These are phyloP conservation scores for Suillus tomentosus DNA, from an alignment of 768 basidiomycete species.

Conservation along the genomic window DNA sequence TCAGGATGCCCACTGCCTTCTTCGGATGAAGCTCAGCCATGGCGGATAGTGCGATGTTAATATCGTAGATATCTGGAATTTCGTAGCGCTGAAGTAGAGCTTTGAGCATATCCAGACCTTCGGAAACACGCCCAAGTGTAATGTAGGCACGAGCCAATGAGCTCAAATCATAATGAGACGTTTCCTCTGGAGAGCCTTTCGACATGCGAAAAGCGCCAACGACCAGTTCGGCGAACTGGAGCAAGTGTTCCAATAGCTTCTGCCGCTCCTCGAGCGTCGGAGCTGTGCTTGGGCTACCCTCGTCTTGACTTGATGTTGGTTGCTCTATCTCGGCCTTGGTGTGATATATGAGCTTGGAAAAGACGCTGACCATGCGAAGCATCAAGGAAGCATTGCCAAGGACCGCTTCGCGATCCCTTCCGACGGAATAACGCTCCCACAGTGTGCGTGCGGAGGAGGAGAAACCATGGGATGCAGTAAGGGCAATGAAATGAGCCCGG, in stretches of 20 bases:
- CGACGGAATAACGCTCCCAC: slow-evolving; percentile 57
- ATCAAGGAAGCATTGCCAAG: slow-evolving; percentile 44
- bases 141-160: slow-evolving; percentile 65
- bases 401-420: slow-evolving; percentile 43
- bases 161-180: slow-evolving; percentile 54
- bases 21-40: slow-evolving; percentile 52
- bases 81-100: slow-evolving; percentile 49
- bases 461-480: slow-evolving; percentile 49
- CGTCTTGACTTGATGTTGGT: slow-evolving; percentile 6
- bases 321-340: slow-evolving; percentile 20
- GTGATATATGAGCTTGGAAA: slow-evolving; percentile 29
- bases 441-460: slow-evolving; percentile 49
- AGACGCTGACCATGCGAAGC: slow-evolving; percentile 47
- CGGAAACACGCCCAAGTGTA: slow-evolving; percentile 48
- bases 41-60: slow-evolving; percentile 62
- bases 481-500: slow-evolving; percentile 52
- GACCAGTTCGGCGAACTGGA: slow-evolving; percentile 47
- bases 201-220: slow-evolving; percentile 42
- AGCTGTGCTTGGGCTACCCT: slow-evolving; percentile 27
- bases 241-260: slow-evolving; percentile 17
- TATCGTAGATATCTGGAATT: slow-evolving; percentile 61
- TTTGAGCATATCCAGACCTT: slow-evolving; percentile 51
- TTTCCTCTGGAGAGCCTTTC: slow-evolving; percentile 49
- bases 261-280: slow-evolving; percentile 1
- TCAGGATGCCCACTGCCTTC: slow-evolving; percentile 48